Conservation (phyloP, 1,284 basidiomycete genomes). For the Athelia psychrophila region DNA sequence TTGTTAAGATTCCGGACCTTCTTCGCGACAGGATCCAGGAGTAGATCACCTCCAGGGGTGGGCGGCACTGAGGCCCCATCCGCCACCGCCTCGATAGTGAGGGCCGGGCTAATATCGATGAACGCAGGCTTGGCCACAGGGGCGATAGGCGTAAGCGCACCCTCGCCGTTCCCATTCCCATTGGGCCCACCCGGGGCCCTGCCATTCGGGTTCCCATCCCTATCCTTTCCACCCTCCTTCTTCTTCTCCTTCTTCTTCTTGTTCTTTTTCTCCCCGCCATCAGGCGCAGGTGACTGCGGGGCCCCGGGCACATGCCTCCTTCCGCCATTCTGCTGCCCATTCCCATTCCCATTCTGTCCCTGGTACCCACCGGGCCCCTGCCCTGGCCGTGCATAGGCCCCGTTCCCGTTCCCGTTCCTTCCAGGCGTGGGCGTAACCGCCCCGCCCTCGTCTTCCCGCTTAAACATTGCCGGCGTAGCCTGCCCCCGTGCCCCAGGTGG, state of each 20-base stretch:
- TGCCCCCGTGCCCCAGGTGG: constrained; percentile 91
- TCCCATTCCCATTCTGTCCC: constrained; percentile 23
- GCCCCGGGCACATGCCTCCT: constrained; percentile 70
- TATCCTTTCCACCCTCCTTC: constrained; percentile 34
- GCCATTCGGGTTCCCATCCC: constrained; percentile 16
- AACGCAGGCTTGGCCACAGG: constrained; percentile 12
- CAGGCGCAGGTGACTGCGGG: constrained; percentile 44
- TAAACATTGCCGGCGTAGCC: constrained; percentile 82
- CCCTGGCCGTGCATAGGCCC: constrained; percentile 44
- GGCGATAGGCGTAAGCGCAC: constrained; percentile 15
- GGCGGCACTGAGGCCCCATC: constrained; percentile 40
- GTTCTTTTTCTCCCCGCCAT: constrained; percentile 40
- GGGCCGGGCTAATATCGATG: constrained; percentile 20
- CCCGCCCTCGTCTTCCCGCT: constrained; percentile 84
- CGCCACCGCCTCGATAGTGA: constrained; percentile 21
- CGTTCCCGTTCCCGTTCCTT: constrained; percentile 56
- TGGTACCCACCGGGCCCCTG: constrained; percentile 21
- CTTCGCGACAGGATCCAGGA: constrained; percentile 80
- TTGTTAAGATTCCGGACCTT: constrained; percentile 93
- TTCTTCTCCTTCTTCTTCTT: constrained; percentile 60
- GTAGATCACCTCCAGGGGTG: constrained; percentile 56
- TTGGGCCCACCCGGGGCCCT: constrained; percentile 16
- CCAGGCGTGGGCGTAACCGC: constrained; percentile 46
- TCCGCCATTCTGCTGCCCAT: constrained; percentile 27
- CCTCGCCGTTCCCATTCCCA: background rate